Evolutionary conservation across 2,329 filamentous ascomycete genomes (phyloP).

Genomic region (Penicillium decumbens): DNA sequence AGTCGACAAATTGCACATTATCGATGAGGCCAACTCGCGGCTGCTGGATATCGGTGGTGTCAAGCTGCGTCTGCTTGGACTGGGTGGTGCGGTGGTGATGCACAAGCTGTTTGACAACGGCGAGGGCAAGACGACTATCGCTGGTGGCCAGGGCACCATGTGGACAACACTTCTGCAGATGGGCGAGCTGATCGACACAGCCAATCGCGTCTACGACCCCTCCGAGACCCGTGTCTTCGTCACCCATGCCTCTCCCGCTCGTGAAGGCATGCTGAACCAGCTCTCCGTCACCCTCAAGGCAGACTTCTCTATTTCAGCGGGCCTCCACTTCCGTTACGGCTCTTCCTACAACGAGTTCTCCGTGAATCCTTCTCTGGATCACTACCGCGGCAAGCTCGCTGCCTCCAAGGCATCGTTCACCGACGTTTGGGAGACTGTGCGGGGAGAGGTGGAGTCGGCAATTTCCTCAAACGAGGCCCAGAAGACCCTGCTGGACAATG

Average conservation of each 20-base stretch:
- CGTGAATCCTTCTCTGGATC: conserved; percentile 94
- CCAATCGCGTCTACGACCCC: conserved; percentile 95
- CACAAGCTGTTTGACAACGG: conserved; percentile 99
- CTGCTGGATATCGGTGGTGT: conserved; percentile 91
- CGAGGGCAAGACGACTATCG: conserved; percentile 95
- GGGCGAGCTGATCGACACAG: conserved; percentile 95
- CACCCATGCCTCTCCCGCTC: conserved; percentile 92
- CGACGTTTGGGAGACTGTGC: conserved; percentile 98
- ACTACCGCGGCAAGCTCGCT: conserved; percentile 96
- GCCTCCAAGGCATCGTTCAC: conserved; percentile 98
- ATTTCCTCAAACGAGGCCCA: conserved; percentile 92
- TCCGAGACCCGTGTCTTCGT: conserved; percentile 96
- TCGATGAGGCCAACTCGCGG: conserved; percentile 95
- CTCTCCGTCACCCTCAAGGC: conserved; percentile 95
- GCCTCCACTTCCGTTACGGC: conserved; percentile 95
- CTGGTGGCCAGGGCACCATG: conserved; percentile 97
- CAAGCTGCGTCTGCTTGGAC: conserved; percentile 86
- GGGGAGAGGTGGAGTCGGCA: conserved; percentile 88
- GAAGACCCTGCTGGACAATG: conserved; percentile 84
- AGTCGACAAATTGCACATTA: conserved; percentile 94
- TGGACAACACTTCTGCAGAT: conserved; percentile 98
- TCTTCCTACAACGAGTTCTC: conserved; percentile 99
- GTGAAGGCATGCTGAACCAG: conserved; percentile 95
- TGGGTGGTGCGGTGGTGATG: conserved; percentile 97
- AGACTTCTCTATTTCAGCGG: conserved; percentile 95